Percentiles rank a stretch among this genome's conserved stretches.
Conservation (phyloP, 2,329 filamentous ascomycete genomes). For the Fonsecaea pedrosoi region DNA sequence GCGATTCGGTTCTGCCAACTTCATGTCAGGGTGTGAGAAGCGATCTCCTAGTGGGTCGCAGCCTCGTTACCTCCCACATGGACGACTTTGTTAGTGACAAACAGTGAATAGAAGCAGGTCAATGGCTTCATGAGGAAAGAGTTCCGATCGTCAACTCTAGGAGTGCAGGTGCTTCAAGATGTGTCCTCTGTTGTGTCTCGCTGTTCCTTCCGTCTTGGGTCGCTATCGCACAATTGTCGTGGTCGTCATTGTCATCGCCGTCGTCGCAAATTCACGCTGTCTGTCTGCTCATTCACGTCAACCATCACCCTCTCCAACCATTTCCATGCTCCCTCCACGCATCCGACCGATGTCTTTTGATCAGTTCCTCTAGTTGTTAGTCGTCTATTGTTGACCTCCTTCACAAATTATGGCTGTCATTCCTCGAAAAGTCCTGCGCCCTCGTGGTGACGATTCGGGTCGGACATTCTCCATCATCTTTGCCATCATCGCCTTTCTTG, state of each 20-base stretch:
- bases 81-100: constrained; percentile 2
- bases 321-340: background rate
- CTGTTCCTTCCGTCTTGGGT: constrained; percentile 1
- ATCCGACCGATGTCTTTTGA: background rate
- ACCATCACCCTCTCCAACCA: background rate
- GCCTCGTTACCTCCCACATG: background rate
- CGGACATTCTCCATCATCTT: constrained; percentile 33
- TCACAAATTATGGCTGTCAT: constrained; percentile 19
- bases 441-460: constrained; percentile 21
- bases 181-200: background rate
- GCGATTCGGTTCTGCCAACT: background rate
- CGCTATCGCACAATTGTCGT: background rate
- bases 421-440: constrained; percentile 18
- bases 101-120: background rate
- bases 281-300: background rate
- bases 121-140: constrained; percentile 4
- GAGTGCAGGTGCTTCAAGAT: constrained; percentile 3
- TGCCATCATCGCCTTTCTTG: constrained; percentile 29
- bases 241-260: background rate
- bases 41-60: background rate
- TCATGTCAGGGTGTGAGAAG: background rate
- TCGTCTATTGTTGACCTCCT: background rate
- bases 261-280: background rate
- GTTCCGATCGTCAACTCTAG: background rate
- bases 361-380: background rate